A percentile compares a stretch with the other conserved stretches of the same genome.
Evolutionary conservation across 495 filamentous ascomycete genomes (phyloP).

Genomic region (Xylaria venustula): DNA sequence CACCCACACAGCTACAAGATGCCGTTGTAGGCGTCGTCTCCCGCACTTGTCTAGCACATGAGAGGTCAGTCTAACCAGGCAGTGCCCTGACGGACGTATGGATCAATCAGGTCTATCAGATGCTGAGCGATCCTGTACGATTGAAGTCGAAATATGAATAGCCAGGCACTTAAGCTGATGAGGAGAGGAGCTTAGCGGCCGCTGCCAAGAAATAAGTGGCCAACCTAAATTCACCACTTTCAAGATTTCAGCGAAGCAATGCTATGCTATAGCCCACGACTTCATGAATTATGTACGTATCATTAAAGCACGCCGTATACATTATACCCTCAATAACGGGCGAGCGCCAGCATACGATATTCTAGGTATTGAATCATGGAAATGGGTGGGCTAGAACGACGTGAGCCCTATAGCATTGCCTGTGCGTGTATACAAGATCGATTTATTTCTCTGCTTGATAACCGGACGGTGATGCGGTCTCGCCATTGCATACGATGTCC

Average conservation of each 20-base stretch:
- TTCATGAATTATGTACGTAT: neutral
- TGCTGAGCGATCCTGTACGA: neutral
- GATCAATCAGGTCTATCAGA: neutral
- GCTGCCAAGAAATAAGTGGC: neutral
- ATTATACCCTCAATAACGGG: neutral
- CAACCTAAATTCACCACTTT: constrained; percentile 1
- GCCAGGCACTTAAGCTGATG: neutral
- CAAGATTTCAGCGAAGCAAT: constrained; percentile 7
- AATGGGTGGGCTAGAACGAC: constrained; percentile 27
- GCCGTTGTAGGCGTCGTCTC: neutral
- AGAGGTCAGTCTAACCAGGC: neutral
- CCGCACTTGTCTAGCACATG: neutral
- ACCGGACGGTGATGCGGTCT: neutral
- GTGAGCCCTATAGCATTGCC: constrained; percentile 14
- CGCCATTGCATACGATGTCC: neutral
- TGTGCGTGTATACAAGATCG: constrained; percentile 23
- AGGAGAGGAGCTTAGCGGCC: neutral
- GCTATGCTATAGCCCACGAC: neutral
- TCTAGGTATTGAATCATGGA: constrained; percentile 33
- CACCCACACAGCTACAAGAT: neutral
- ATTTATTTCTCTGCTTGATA: neutral
- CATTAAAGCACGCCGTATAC: neutral
- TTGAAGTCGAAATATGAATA: neutral
- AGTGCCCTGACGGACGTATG: neutral
- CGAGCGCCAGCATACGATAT: constrained; percentile 27